Evolutionary conservation across 2,329 filamentous ascomycete species (phyloP).

Genomic region (Emericellopsis cladophorae): DNA sequence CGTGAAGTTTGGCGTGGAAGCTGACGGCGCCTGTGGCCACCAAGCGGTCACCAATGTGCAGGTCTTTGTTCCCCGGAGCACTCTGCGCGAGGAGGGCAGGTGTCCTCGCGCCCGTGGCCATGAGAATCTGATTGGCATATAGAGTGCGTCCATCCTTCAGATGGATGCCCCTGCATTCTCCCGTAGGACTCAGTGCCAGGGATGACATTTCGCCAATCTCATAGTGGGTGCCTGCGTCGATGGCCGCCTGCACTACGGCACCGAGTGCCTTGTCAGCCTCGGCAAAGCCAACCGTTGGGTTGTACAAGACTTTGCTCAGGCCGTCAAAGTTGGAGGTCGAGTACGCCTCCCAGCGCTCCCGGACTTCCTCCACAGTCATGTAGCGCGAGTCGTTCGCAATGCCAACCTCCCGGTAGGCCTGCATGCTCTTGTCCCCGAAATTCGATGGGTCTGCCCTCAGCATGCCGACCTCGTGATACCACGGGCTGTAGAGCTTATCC

Average conservation of each 20-base stretch:
- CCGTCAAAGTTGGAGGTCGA: slow-evolving; percentile 42
- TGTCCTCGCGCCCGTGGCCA: slow-evolving; percentile 45
- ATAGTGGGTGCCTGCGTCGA: slow-evolving; percentile 43
- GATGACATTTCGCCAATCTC: slow-evolving; percentile 33
- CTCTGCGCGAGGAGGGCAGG: slow-evolving; percentile 38
- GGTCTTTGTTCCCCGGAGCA: slow-evolving; percentile 30
- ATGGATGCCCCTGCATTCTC: slow-evolving; percentile 34
- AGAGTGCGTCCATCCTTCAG: slow-evolving; percentile 31
- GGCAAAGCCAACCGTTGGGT: slow-evolving; percentile 46
- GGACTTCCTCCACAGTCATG: slow-evolving; percentile 36
- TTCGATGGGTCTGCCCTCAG: slow-evolving; percentile 24
- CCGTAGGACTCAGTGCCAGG: slow-evolving; percentile 31
- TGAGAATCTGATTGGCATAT: slow-evolving; percentile 36
- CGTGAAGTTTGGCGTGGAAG: slow-evolving; percentile 24
- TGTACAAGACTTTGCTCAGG: slow-evolving; percentile 41
- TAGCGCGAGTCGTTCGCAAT: slow-evolving; percentile 25
- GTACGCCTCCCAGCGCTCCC: slow-evolving; percentile 42
- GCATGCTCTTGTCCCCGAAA: slow-evolving; percentile 30
- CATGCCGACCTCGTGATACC: slow-evolving; percentile 48
- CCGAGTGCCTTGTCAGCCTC: slow-evolving; percentile 43
- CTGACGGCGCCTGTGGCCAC: slow-evolving; percentile 41
- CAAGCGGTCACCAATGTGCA: slow-evolving; percentile 39
- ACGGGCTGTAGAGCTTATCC: slow-evolving; percentile 35
- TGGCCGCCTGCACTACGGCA: slow-evolving; percentile 37
- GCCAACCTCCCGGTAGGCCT: slow-evolving; percentile 19